Conservation (phyloP, 2,329 filamentous ascomycete genomes). For the Colletotrichum orchidophilum region DNA sequence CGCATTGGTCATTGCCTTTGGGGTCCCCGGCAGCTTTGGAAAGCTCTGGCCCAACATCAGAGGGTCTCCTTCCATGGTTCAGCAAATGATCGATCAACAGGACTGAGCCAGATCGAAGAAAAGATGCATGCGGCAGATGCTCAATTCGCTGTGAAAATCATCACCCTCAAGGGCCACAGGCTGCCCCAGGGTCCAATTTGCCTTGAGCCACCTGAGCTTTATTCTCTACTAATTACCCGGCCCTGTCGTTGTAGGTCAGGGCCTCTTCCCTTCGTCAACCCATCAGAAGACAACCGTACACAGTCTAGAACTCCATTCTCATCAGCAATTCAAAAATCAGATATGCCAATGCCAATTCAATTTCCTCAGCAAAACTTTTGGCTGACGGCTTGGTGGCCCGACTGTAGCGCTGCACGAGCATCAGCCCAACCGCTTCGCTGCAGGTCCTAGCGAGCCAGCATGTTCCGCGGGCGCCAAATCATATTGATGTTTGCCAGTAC, state of each 20-base stretch:
- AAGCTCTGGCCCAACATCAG: constrained; percentile 10
- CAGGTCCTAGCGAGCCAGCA: not conserved
- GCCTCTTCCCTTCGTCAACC: constrained; percentile 9
- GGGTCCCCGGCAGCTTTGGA: not conserved
- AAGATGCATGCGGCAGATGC: not conserved
- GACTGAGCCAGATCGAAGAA: not conserved
- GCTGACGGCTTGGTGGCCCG: not conserved
- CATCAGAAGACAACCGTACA: constrained; percentile 4
- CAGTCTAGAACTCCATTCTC: not conserved
- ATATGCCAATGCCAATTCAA: not conserved
- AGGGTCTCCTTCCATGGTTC: constrained; percentile 2
- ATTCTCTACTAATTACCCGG: constrained; percentile 19
- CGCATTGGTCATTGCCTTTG: not conserved
- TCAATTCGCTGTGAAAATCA: constrained; percentile 8
- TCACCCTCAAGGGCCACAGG: not conserved
- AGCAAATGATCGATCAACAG: constrained; percentile 1
- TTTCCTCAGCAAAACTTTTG: not conserved
- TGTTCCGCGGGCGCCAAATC: not conserved
- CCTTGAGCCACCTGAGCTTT: constrained; percentile 22
- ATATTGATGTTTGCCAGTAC: not conserved
- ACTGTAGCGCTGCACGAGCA: not conserved
- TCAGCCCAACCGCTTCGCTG: not conserved
- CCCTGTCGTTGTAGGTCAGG: constrained; percentile 4
- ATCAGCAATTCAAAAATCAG: not conserved
- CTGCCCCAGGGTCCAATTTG: constrained; percentile 5